Base-by-base conservation (phyloP, 163 green algal species). In the Volvox carteri region DNA sequence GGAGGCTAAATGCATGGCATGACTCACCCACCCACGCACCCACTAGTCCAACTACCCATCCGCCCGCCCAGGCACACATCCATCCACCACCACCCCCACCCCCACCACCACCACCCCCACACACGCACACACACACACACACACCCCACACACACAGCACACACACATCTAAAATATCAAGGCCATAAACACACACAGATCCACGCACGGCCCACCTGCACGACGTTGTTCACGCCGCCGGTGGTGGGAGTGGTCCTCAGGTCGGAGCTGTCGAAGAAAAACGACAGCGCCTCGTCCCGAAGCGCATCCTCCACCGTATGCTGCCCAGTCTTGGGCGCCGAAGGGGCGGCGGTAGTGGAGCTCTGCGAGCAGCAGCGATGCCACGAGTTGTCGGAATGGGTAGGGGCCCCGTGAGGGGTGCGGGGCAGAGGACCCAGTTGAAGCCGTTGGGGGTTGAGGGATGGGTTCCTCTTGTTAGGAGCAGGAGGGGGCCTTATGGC, bases 281-380 rank as follows among this genome's bases (percentile, higher is more conserved):
- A 52, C 28, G 78, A 70, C 8, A 94, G 75, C 0, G 90, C 92
- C 65, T 94, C 92, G 33, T 92, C 60, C 12, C 85, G 84, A 11
- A 95, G 85, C 41, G 73, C 81, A 0, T 93, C 86, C 35, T 92
- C 84, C 1, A 94, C 92, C 19, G 77, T 88, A 67, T 95, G 92
- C 52, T 94, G 90, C 7, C 92, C 92, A 12, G 92, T 94, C 72
- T 92, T 92, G 42, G 92, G 92, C 25, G 78, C 92, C 65, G 78
- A 54, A 25, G 86, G 52, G 44, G 54, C 37, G 19, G 52, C 21
- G 54, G 75, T 12, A 37, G 48, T 85, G 54, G 11, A 11, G 74
- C 18, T 11, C 19, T 21, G 18, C 58, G 6, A 68, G 62, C 8
- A 8, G 62, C 14, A 30, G 62, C 28, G 62, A 5, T 23, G 30